Evolutionary conservation across 192 early-diverging fungal species (phyloP), one percentile per base, ranked within the genome.

Genomic region (Entophlyctis luteolus): DNA sequence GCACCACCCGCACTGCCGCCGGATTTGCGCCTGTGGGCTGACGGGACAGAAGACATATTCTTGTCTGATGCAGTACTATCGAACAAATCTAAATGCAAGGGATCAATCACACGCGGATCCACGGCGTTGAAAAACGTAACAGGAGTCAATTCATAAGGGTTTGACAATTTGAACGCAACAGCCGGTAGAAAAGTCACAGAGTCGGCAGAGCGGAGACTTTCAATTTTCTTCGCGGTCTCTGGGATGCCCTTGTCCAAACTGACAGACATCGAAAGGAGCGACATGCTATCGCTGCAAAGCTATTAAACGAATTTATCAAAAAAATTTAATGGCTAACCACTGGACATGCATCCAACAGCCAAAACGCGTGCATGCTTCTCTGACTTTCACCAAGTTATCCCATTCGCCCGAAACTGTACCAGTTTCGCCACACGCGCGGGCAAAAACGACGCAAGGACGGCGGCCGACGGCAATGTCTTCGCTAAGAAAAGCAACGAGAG

Each of bases 331-430:
- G n/a, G n/a, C n/a, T n/a, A n/a, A 66, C 63, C 63, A 66, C 29
- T 66, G 49, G 5, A 66, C 63, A 55, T 66, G 63, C 63, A 66
- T 66, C 63, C 63, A 66, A 27, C 49, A 52, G 2, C 63, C 63
- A 54, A 55, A 66, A 18, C 52, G 23, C 20, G 52, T 39, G 35
- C 63, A 66, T 4, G 32, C 25, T n/a, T 52, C 63, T 10, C 63
- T 14, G 0, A 66, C 28, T 25, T 25, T 55, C 37, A 12, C 36
- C 45, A 66, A 66, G 23, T 52, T 52, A 37, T 66, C 63, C 63
- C 63, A 66, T 34, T 66, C 63, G 12, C 63, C 63, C 6, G 63
- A 38, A 38, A 25, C 52, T 34, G 33, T 10, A 34, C 16, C 1
- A 5, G 35, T 6, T 54, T 8, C 22, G 39, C 8, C 25, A n/a